Evolutionary conservation across 139 green algal species (phyloP), one percentile per base, ranked within the genome.

Genomic region (Chloropicon primus): DNA sequence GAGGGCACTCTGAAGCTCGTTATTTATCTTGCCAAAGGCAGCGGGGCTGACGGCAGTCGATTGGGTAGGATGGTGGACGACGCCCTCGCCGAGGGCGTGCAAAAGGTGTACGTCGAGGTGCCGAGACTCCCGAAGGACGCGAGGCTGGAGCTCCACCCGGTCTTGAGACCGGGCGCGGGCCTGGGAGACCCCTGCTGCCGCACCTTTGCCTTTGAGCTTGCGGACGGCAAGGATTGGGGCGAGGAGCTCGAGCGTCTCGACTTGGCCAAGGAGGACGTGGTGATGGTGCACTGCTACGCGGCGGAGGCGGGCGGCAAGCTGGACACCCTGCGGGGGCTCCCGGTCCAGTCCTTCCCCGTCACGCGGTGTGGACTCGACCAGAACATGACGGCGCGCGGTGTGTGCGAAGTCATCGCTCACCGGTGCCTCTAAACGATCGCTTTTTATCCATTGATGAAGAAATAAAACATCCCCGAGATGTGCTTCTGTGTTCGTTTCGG

Each of bases 71-170:
- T 91, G 90, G 75, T 74, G 91, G 81, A 71, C 28, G 74, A 73
- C 86, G 5, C 85, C 84, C 0, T 53, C 62, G 26, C 82, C 86
- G 80, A 5, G 54, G 1, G 28, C 21, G 25, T 28, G 76, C 23
- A 28, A 28, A 25, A 87, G 76, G 76, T 28, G 24, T 90, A 82
- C 29, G 74, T 90, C 22, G 78, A 73, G 2, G 82, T 92, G 29
- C 82, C 87, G n/a, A 83, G 76, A 24, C 79, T 93, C 71, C 89
- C 89, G 0, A 78, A 83, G 41, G 85, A 85, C 17, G 83, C 84
- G 21, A 77, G 88, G 22, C 83, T 94, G 27, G 89, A 94, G 78
- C 26, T 94, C n/a, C 89, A 94, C 79, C 89, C 87, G 0, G 27
- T 89, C 41, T 17, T 62, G n/a, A n/a, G n/a, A n/a, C n/a, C n/a